Conservation (phyloP, 441 rosid species). For the Aquilaria agallochum region DNA sequence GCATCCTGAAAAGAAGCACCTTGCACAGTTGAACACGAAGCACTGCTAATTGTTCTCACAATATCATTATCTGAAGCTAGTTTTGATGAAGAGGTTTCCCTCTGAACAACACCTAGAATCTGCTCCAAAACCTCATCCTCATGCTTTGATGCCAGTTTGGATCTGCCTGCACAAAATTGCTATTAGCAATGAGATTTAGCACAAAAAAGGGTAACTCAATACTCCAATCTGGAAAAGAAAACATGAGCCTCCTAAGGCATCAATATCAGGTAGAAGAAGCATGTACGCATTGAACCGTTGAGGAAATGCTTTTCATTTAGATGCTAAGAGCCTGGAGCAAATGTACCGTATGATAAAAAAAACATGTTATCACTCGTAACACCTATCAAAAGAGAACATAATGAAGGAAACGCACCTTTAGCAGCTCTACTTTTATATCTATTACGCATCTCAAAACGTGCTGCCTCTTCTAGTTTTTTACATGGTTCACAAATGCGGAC, state of each 20-base stretch:
- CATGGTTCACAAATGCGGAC: conserved; percentile 96
- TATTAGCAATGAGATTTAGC: not conserved
- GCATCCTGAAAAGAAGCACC: conserved; percentile 25
- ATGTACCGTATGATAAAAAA: too few species aligned
- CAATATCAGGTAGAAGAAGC: too few species aligned
- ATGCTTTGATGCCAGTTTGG: conserved; percentile 31
- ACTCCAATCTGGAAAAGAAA: too few species aligned
- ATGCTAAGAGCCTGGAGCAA: too few species aligned
- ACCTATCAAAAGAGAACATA: not conserved
- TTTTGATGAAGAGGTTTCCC: conserved; percentile 43
- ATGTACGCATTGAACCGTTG: too few species aligned
- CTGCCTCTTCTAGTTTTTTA: conserved; percentile 88
- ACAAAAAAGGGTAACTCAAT: too few species aligned
- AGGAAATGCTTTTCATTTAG: too few species aligned
- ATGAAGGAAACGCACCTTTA: conserved; percentile 36
- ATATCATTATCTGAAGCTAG: conserved; percentile 27
- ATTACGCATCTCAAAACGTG: conserved; percentile 78
- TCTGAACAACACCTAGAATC: conserved; percentile 56
- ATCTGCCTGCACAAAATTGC: conserved; percentile 42
- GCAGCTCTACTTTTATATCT: conserved; percentile 52
- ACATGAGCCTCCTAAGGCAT: too few species aligned
- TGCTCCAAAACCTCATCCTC: conserved; percentile 68
- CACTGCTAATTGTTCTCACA: conserved; percentile 36
- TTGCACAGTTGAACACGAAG: conserved; percentile 22
- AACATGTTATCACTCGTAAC: too few species aligned